Base-by-base conservation (phyloP, 352 stramenopile species). In the Phytophthora rubi region DNA sequence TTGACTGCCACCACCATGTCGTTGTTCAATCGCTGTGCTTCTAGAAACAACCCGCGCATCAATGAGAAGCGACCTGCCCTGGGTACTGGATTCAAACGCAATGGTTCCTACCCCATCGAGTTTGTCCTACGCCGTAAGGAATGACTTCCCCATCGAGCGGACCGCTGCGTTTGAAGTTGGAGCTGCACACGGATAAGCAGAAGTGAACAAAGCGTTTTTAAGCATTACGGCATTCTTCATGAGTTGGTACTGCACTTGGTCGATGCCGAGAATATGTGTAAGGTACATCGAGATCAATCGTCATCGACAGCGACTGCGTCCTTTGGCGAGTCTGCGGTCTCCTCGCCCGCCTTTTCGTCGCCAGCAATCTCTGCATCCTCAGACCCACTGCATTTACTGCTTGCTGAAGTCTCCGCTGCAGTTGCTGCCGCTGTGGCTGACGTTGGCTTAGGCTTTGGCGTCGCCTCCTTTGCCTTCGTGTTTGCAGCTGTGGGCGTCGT, bases 401-500 rank as follows among this genome's bases (percentile, higher is more conserved):
- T 37, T 15, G 16, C 33, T 21, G 16, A 10, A 5, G 26, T 23
- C 13, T 56, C 37, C 37, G 35, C 4, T 33, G 57, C 10, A 18
- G 15, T 47, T 55, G 51, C 13, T 12, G 12, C 35, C 4, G 23
- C 16, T 45, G 64, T 39, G 33, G 9, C 3, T 39, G 33, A 13
- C 8, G 33, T 39, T 39, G 33, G 23, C 2, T 45, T 56, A 21
- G 21, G 23, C 9, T 39, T 30, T 8, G 56, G 62, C 23, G 42
- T 60, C 54, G 26, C 55, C 51, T 54, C 15, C 32, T 52, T 68
- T 3, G 32, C 30, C 26, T 54, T 62, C n/a, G 53, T 23, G n/a
- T 23, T 37, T 35, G 53, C 59, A 53, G 61, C 55, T 57, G 64
- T 49, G 5, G 69, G 69, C 4, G 69, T 76, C 28, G 56, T 64